Base-by-base conservation (phyloP, 2,329 filamentous ascomycete genomes). In the Fusarium keratoplasticum region DNA sequence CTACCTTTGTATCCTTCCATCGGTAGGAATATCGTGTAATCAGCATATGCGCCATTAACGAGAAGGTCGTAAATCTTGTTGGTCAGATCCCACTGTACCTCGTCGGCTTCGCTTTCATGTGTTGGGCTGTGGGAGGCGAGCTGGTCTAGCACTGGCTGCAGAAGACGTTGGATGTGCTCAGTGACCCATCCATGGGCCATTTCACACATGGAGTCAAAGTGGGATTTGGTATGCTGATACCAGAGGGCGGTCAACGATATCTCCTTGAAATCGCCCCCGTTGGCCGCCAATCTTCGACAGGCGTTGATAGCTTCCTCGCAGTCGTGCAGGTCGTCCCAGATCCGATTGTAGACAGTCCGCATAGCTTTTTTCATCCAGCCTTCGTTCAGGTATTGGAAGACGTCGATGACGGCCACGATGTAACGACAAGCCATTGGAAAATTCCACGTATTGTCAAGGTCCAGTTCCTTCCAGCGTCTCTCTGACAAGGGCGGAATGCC, bases 1-100 rank as follows among this genome's bases (percentile, higher is more conserved):
- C 73, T 71, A 14, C 79, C 79, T 14, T 74, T 73, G 25, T 81
- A 81, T 0, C 79, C 79, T n/a, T 81, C 78, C 16, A 72, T 79
- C 5, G 79, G 76, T 13, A 81, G 29, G 33, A 76, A 77, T 5
- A 81, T 79, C 6, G 42, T 69, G 11, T 61, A 78, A 35, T 81
- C 78, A 1, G 79, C 77, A 1, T 77, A 66, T 0, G 74, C 50
- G 0, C 62, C 58, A 16, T 77, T 80, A 36, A 77, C 72, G 1
- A 42, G 16, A 0, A 81, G 61, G 20, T 81, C 78, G 5, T 79
- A 73, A 0, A 79, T 58, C 54, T 68, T 78, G 66, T 79, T 67
- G 8, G 70, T 68, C 2, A 81, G 31, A 6, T 61, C 31, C 70
- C 59, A 70, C 35, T 80, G 74, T 6, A 67, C 59, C 0, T 66